Conservation (phyloP, 2,329 filamentous ascomycete species). For the Leptographium procerum region DNA sequence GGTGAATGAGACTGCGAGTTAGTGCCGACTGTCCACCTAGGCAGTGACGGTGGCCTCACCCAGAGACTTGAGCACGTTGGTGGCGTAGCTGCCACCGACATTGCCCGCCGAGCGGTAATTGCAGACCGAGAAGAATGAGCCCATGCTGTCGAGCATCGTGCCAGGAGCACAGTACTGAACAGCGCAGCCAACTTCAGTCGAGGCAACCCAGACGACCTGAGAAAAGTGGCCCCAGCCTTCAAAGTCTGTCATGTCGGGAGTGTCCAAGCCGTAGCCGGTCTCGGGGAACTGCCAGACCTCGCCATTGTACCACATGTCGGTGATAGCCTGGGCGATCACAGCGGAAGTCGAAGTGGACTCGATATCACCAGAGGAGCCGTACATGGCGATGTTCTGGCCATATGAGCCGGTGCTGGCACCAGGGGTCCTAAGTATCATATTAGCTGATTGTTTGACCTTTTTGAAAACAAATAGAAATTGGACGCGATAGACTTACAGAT, state of each 20-base stretch:
- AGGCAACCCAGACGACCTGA: slow-evolving; percentile 60
- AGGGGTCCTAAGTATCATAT: slow-evolving; percentile 30
- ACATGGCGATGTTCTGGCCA: slow-evolving; percentile 85
- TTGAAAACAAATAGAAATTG: too few species aligned
- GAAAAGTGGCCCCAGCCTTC: slow-evolving; percentile 63
- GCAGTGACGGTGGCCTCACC: slow-evolving; percentile 19
- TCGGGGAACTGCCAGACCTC: slow-evolving; percentile 50
- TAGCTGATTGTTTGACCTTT: neutral
- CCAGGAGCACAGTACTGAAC: slow-evolving; percentile 41
- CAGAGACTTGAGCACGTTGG: slow-evolving; percentile 35
- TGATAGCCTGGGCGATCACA: slow-evolving; percentile 57
- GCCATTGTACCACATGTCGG: slow-evolving; percentile 80
- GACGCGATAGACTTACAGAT: slow-evolving; percentile 48
- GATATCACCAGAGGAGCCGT: slow-evolving; percentile 29
- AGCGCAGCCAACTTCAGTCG: slow-evolving; percentile 52
- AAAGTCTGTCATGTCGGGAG: slow-evolving; percentile 52
- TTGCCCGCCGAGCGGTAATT: slow-evolving; percentile 64
- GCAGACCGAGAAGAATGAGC: slow-evolving; percentile 72
- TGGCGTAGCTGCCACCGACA: slow-evolving; percentile 35
- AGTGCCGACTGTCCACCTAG: slow-evolving; percentile 1
- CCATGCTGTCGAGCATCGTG: slow-evolving; percentile 34
- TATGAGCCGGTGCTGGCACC: slow-evolving; percentile 49
- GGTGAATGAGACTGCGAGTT: neutral
- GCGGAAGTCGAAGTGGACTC: slow-evolving; percentile 35
- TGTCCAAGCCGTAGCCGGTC: slow-evolving; percentile 45